A percentile compares a stretch with the other conserved stretches of the same genome.
These are phyloP conservation scores for Aspergillus nomiae DNA, from an alignment of 2,329 filamentous ascomycete species.

Conservation along the genomic window DNA sequence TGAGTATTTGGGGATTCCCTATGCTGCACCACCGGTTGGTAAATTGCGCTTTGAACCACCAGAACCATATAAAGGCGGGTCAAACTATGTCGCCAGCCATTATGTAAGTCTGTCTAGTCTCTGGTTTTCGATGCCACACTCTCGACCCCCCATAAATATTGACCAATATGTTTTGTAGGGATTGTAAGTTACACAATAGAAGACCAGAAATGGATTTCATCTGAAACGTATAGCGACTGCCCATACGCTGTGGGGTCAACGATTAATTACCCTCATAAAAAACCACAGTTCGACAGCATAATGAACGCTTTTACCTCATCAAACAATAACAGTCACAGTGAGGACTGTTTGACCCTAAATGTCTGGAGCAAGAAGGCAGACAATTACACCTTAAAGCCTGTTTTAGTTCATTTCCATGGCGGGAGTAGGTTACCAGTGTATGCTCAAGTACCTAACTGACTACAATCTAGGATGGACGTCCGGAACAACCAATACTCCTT, in stretches of 20 bases:
- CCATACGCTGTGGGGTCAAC: constrained; percentile 18
- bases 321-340: constrained; percentile 29
- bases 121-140: background rate
- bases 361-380: constrained; percentile 30
- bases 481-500: constrained; percentile 37
- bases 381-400: constrained; percentile 30
- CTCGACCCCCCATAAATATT: background rate
- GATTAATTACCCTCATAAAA: constrained; percentile 21
- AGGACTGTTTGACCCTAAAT: constrained; percentile 41
- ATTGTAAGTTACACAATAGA: constrained; percentile 6
- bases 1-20: constrained; percentile 34
- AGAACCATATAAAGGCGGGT: constrained; percentile 12
- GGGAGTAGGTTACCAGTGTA: constrained; percentile 32
- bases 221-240: constrained; percentile 23
- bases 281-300: constrained; percentile 21
- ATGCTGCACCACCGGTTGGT: constrained; percentile 28
- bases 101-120: constrained; percentile 10
- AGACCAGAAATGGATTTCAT: background rate
- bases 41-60: constrained; percentile 32
- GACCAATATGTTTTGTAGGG: constrained; percentile 8
- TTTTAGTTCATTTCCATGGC: constrained; percentile 47
- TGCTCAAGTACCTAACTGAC: constrained; percentile 1
- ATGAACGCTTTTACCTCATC: constrained; percentile 22
- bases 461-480: constrained; percentile 33
- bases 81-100: constrained; percentile 9